Conservation (phyloP, 176 grass and related monocot species). For the Elymus sibiricus region DNA sequence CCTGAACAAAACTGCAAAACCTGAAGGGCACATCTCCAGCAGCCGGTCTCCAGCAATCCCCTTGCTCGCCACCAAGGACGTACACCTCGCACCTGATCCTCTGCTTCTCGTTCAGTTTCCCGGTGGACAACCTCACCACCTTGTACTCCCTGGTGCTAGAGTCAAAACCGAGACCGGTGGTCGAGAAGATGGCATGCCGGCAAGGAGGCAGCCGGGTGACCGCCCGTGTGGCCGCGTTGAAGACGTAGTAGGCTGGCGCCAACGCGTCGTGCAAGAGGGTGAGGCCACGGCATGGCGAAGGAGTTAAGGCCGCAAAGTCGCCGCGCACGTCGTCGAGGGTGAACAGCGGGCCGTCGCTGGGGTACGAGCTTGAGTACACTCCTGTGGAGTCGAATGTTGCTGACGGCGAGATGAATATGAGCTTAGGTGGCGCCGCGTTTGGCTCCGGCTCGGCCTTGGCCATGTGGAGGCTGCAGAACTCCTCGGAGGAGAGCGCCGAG, state of each 20-base stretch:
- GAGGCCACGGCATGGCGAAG: background rate
- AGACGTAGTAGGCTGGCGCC: constrained; percentile 14
- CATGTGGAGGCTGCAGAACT: background rate
- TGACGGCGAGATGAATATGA: background rate
- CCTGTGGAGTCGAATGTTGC: background rate
- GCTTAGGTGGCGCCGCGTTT: background rate
- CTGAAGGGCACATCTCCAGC: constrained; percentile 19
- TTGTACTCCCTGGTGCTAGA: background rate
- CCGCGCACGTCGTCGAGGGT: background rate
- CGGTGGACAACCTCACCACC: background rate
- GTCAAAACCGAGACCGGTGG: background rate
- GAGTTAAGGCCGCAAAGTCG: background rate
- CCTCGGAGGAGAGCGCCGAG: background rate
- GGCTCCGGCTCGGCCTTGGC: background rate
- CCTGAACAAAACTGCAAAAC: background rate
- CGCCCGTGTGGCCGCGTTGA: background rate
- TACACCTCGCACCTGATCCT: background rate
- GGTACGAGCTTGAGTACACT: background rate
- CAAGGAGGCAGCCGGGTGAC: background rate
- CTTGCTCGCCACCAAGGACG: background rate
- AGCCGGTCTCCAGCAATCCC: background rate
- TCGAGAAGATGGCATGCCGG: background rate
- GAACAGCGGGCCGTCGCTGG: background rate
- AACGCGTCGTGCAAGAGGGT: constrained; percentile 7
- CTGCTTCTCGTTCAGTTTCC: background rate